phyloP scores from a whole-genome alignment of 176 grass and related monocot genomes.

The Hordeum marinum region DNA sequence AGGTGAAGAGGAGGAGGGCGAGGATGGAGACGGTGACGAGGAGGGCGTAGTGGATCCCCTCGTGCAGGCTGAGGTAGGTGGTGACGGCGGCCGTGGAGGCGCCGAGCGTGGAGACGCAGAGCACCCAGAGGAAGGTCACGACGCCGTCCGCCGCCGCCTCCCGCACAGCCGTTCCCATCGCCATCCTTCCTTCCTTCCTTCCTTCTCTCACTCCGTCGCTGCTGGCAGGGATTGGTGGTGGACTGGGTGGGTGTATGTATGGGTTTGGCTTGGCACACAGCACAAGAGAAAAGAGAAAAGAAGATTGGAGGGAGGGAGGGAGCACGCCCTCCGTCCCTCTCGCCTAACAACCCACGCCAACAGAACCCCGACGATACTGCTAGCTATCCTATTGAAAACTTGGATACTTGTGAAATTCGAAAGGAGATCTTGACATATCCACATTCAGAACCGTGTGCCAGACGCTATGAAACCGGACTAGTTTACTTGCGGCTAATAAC shows the following conservation, averaged over 20 bases:
- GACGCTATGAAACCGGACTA: background rate
- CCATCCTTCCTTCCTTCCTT: background rate
- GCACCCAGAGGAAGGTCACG: constrained; percentile 73
- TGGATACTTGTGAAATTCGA: background rate
- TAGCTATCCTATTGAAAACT: background rate
- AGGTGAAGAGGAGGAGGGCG: constrained; percentile 42
- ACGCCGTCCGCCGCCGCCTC: constrained; percentile 45
- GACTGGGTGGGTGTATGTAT: background rate
- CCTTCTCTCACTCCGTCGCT: background rate
- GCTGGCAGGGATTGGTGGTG: background rate
- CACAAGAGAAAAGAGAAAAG: background rate
- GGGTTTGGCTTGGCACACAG: background rate
- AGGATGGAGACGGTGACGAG: constrained; percentile 48
- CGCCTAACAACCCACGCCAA: background rate
- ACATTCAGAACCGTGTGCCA: background rate
- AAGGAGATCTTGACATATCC: background rate
- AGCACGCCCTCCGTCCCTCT: constrained; percentile 1
- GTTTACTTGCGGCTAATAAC: too few species aligned
- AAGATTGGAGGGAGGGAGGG: too few species aligned
- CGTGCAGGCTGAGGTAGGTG: constrained; percentile 34
- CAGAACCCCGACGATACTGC: background rate
- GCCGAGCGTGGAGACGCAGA: constrained; percentile 44
- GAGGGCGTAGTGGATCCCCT: constrained; percentile 22
- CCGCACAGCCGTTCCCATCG: constrained; percentile 36
- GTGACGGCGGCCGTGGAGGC: constrained; percentile 37